These are phyloP conservation scores for Fusarium odoratissimum DNA, from an alignment of 2,329 filamentous ascomycete species.

Conservation along the genomic window DNA sequence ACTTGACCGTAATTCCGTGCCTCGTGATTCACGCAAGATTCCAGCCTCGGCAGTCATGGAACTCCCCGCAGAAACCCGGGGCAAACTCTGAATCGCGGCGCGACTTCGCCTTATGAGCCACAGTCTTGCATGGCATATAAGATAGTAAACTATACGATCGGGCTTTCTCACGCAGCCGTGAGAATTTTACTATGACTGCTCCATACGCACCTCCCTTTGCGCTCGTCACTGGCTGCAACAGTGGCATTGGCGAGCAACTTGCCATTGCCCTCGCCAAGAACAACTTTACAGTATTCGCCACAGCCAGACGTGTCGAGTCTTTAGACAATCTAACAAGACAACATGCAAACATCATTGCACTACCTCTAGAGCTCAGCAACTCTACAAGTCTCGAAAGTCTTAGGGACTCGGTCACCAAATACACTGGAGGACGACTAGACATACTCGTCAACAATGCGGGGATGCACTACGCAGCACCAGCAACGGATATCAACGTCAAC, in stretches of 20 bases:
- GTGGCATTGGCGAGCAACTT: not conserved
- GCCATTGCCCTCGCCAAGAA: not conserved
- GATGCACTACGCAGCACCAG: not conserved
- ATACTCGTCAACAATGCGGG: not conserved
- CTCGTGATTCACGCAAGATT: not conserved
- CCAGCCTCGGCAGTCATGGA: not conserved
- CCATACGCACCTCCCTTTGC: not conserved
- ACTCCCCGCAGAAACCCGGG: fast-evolving
- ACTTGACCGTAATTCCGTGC: not conserved
- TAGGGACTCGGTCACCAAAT: not conserved
- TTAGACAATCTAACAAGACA: fast-evolving
- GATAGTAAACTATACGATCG: fast-evolving
- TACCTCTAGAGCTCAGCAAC: not conserved
- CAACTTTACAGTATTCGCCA: not conserved
- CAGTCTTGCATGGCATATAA: not conserved
- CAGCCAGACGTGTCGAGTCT: not conserved
- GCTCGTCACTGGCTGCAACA: not conserved
- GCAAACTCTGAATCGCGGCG: fast-evolving
- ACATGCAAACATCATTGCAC: not conserved
- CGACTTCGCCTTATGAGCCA: fast-evolving
- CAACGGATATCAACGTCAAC: not conserved
- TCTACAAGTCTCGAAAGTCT: fast-evolving
- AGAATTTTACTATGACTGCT: fast-evolving
- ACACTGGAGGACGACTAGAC: not conserved
- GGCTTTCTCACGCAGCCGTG: fast-evolving